Percentiles rank a stretch among this genome's conserved stretches.
phyloP scores from a whole-genome alignment of 1,284 basidiomycete species.

The Pyrrhoderma noxium region DNA sequence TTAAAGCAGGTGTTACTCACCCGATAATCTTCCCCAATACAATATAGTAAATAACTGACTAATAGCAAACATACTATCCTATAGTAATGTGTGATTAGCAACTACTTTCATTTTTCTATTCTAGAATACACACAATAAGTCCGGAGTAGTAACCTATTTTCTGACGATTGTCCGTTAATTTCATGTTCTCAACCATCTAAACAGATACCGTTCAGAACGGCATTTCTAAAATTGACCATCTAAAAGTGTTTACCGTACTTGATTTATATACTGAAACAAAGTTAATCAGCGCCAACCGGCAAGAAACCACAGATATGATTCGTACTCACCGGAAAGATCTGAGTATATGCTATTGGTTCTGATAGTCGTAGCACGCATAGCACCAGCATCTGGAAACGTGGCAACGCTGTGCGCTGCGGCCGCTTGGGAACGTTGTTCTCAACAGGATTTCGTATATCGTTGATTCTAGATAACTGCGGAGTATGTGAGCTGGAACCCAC shows the following conservation, averaged over 20 bases:
- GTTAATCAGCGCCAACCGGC: neutral
- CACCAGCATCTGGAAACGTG: slow-evolving; percentile 21
- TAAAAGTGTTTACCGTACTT: slow-evolving; percentile 5
- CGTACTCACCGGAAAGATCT: slow-evolving; percentile 17
- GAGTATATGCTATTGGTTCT: slow-evolving; percentile 25
- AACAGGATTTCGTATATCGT: no score
- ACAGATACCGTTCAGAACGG: neutral
- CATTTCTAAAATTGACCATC: neutral
- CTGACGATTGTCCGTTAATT: slow-evolving; percentile 22
- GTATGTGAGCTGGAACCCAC: no score
- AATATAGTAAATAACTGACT: slow-evolving; percentile 25
- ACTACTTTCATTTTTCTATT: neutral
- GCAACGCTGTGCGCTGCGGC: slow-evolving; percentile 21
- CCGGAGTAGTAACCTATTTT: slow-evolving; percentile 27
- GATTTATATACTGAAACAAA: slow-evolving; percentile 23
- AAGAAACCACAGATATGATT: neutral
- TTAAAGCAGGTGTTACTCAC: slow-evolving; percentile 9
- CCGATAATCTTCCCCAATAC: slow-evolving; percentile 24
- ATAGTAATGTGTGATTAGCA: neutral
- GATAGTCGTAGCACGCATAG: slow-evolving; percentile 23
- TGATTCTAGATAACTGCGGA: no score
- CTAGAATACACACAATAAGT: slow-evolving; percentile 22
- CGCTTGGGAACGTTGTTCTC: neutral
- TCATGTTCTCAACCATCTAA: slow-evolving; percentile 24
- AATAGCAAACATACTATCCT: slow-evolving; percentile 26